phyloP scores from a whole-genome alignment of 2,329 filamentous ascomycete species.

The Pseudogymnoascus sp. region DNA sequence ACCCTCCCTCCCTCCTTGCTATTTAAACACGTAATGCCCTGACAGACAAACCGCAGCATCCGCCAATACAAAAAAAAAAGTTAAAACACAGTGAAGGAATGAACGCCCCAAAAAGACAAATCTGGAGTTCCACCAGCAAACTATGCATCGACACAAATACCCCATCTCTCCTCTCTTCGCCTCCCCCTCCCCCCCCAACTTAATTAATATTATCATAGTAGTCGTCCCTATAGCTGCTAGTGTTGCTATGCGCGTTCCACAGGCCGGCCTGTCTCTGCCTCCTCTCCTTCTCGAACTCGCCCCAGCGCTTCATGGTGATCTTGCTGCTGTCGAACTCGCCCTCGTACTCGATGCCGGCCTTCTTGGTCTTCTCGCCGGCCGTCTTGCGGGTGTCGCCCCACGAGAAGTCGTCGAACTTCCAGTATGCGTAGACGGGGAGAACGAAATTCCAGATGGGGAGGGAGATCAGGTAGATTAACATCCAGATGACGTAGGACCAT shows the following conservation, averaged over 20 bases:
- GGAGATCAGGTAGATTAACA: slow-evolving; percentile 89
- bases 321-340: slow-evolving; percentile 97
- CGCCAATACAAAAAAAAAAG: background rate
- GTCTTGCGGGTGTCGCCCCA: slow-evolving; percentile 99
- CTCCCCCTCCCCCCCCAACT: background rate
- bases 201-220: slow-evolving; percentile 10
- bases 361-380: slow-evolving; percentile 79
- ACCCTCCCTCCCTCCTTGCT: background rate
- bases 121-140: slow-evolving; percentile 7
- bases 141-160: slow-evolving; percentile 2
- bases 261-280: slow-evolving; percentile 15
- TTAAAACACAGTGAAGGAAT: background rate
- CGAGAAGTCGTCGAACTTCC: slow-evolving; percentile 99
- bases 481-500: slow-evolving; percentile 88
- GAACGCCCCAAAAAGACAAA: background rate
- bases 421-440: slow-evolving; percentile 87
- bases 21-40: slow-evolving; percentile 1
- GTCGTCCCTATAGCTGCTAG: slow-evolving; percentile 1
- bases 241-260: background rate
- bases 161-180: background rate
- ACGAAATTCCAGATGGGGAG: slow-evolving; percentile 98
- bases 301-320: slow-evolving; percentile 99
- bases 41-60: slow-evolving; percentile 2
- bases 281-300: slow-evolving; percentile 78
- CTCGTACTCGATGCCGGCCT: slow-evolving; percentile 76